Base-by-base conservation (phyloP, 495 filamentous ascomycete genomes). In the Cenococcum geophilum region DNA sequence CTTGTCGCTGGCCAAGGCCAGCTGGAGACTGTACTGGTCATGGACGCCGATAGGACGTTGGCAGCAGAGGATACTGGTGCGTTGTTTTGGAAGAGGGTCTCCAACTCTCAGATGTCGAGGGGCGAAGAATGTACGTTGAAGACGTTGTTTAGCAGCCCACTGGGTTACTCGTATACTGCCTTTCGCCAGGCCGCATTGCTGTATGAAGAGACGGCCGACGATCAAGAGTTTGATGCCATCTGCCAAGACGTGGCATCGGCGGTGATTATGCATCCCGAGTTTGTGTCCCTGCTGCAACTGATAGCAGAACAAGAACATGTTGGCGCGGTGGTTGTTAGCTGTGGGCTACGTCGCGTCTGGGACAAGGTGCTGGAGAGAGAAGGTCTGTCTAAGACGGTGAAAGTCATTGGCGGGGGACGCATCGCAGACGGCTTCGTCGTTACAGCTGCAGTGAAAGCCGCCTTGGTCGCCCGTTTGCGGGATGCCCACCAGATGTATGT, bases 41-140 rank as follows among this genome's bases (percentile, higher is more conserved):
- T 87, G 32, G 85, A 87, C 62, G 83, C 70, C 4, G 83, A 87
- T 62, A 81, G 69, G 59, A 86, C 83, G 0, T 69, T 89, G 60
- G 71, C 78, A 50, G 62, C 77, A 20, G 57, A 76, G 48, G 84
- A 89, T 61, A 80, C 81, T 12, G 82, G 83, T 18, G 62, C 32
- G 4, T 43, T 82, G 57, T 86, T 82, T 70, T 86, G 81, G 80
- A 43, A 70, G 43, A 10, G 56, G 69, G 22, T 62, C 65, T 23
- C 49, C 54, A 18, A 42, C 57, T 6, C 34, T 56, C 55, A 47
- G 55, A 16, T 5, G n/a, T 23, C 25, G 27, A 54, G 34, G 58
- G 47, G 55, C 0, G 51, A 58, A 12, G 54, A 64, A 23, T 18
- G 53, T 58, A 73, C 79, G 6, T 64, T 84, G 60, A 80, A 77